phyloP scores from a whole-genome alignment of 371 early-diverging fungal species.

The Syncephalastrum contaminatum region DNA sequence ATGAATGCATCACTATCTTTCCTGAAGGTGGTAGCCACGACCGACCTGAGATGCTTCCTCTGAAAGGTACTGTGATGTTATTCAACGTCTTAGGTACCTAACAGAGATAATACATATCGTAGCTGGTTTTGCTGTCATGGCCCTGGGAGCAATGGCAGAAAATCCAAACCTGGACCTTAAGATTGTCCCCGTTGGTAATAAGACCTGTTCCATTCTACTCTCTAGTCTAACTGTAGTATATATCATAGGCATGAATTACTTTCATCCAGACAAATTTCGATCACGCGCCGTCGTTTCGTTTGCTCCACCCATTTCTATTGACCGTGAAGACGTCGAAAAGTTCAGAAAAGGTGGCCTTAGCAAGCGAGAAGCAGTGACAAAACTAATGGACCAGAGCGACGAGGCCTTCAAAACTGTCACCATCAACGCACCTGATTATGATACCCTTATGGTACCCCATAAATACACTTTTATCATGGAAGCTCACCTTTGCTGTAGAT shows the following conservation, averaged over 20 bases:
- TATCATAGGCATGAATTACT: constrained; percentile 81
- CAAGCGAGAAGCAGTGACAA: constrained; percentile 79
- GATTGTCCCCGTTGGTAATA: constrained; percentile 85
- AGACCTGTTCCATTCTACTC: background rate
- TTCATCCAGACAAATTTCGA: constrained; percentile 94
- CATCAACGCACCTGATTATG: constrained; percentile 91
- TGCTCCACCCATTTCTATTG: constrained; percentile 84
- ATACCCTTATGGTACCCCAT: constrained; percentile 76
- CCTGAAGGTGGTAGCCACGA: constrained; percentile 98
- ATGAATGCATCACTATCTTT: constrained; percentile 92
- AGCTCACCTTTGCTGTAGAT: constrained; percentile 38
- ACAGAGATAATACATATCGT: background rate
- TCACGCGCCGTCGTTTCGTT: constrained; percentile 96
- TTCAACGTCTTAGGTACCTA: background rate
- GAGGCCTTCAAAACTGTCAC: constrained; percentile 85
- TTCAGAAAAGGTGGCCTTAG: constrained; percentile 81
- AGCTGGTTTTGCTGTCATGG: constrained; percentile 90
- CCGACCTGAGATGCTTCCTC: constrained; percentile 90
- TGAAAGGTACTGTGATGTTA: constrained; percentile 65
- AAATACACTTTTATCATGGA: background rate
- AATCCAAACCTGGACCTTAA: constrained; percentile 81
- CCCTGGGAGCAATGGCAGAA: constrained; percentile 84
- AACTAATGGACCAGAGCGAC: constrained; percentile 73
- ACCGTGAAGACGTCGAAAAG: constrained; percentile 70
- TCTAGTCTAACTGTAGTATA: background rate